Evolutionary conservation across 306 rosid genomes (phyloP).

Genomic region (Carpinus fangiana): DNA sequence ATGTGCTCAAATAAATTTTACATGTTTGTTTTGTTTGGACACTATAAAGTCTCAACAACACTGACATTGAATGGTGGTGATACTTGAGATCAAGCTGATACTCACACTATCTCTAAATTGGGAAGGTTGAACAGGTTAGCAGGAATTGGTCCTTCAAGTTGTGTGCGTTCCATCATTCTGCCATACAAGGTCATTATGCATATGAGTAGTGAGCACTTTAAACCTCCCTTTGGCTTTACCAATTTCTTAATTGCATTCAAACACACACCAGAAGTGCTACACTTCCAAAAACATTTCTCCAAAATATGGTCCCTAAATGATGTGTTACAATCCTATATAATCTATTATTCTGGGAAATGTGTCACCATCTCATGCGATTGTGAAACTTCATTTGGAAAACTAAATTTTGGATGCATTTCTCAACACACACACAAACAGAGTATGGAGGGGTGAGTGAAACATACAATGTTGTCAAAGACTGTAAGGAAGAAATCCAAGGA

Average conservation of each 20-base stretch:
- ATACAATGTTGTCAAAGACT: slow-evolving; percentile 58
- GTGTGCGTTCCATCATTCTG: slow-evolving; percentile 37
- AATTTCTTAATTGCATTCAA: too few relatives aligned
- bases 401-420: too few relatives aligned
- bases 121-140: slow-evolving; percentile 25
- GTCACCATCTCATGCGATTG: too few relatives aligned
- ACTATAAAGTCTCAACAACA: neutral
- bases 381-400: too few relatives aligned
- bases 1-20: neutral
- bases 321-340: too few relatives aligned
- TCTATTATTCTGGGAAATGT: too few relatives aligned
- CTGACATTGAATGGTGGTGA: neutral
- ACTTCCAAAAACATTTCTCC: too few relatives aligned
- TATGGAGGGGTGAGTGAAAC: too few relatives aligned
- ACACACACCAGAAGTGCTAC: too few relatives aligned
- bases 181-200: neutral
- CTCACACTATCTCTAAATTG: slow-evolving; percentile 37
- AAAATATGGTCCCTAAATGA: too few relatives aligned
- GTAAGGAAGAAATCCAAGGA: slow-evolving; percentile 43
- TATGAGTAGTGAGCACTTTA: neutral
- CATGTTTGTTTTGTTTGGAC: neutral
- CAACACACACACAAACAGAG: too few relatives aligned
- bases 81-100: slow-evolving; percentile 3
- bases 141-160: slow-evolving; percentile 33
- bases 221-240: too few relatives aligned